phyloP scores from a whole-genome alignment of 2,329 filamentous ascomycete genomes.

The Cladobotryum protrusum region DNA sequence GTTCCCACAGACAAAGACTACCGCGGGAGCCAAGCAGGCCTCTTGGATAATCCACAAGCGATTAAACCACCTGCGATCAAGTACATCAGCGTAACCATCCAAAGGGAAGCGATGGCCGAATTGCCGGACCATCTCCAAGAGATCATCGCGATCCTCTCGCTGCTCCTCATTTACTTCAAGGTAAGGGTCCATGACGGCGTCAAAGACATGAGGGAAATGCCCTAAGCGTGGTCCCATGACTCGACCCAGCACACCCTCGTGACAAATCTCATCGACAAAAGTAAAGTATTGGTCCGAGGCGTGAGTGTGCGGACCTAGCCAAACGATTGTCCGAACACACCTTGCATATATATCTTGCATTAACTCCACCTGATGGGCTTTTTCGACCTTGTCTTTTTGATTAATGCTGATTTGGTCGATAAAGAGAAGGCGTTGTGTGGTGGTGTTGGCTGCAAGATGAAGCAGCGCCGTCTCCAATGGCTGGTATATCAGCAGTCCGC shows the following conservation, averaged over 20 bases:
- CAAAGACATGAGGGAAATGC: conserved; percentile 21
- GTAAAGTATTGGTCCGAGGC: conserved; percentile 18
- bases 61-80: conserved; percentile 24
- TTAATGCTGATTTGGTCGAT: conserved; percentile 29
- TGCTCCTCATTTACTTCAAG: conserved; percentile 14
- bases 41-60: conserved; percentile 33
- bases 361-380: conserved; percentile 21
- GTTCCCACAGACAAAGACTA: conserved; percentile 23
- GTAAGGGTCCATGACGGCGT: conserved; percentile 23
- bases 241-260: conserved; percentile 17
- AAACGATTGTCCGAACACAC: conserved; percentile 20
- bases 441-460: conserved; percentile 11
- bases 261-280: conserved; percentile 12
- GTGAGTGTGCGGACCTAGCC: conserved; percentile 21
- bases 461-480: conserved; percentile 26
- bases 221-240: conserved; percentile 19
- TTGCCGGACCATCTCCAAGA: conserved; percentile 19
- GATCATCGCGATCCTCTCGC: conserved; percentile 21
- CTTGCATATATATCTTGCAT: conserved; percentile 25
- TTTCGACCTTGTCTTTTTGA: conserved; percentile 20
- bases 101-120: conserved; percentile 21
- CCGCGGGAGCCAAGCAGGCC: conserved; percentile 19
- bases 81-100: conserved; percentile 20
- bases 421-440: conserved; percentile 18
- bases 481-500: conserved; percentile 19